Evolutionary conservation across 441 rosid genomes (phyloP).

Genomic region (Cnidoscolus chayamansa): DNA sequence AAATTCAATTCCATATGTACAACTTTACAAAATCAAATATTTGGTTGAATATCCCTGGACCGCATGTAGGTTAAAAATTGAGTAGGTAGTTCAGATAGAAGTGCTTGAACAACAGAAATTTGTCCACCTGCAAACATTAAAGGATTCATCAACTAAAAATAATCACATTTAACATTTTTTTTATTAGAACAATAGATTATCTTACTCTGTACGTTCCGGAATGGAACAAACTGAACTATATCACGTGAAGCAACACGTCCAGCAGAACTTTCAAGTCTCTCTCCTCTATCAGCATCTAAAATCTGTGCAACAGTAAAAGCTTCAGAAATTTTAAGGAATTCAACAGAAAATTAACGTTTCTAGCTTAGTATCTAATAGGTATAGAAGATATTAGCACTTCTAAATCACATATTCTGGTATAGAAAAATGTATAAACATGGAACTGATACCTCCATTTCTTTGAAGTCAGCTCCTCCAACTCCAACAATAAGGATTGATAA

Average conservation of each 20-base stretch:
- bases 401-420: neutral
- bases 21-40: conserved; percentile 30
- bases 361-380: neutral
- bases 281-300: conserved; percentile 86
- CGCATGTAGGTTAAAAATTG: conserved; percentile 80
- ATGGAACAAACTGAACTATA: conserved; percentile 84
- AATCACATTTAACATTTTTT: neutral
- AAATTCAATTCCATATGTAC: conserved; percentile 31
- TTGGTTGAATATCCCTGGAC: conserved; percentile 57
- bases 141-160: conserved; percentile 1
- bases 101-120: conserved; percentile 69
- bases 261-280: conserved; percentile 71
- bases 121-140: conserved; percentile 54
- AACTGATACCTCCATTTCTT: conserved; percentile 83
- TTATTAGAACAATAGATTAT: conserved; percentile 1
- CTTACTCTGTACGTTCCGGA: conserved; percentile 74
- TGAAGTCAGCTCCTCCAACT: conserved; percentile 95
- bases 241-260: conserved; percentile 89
- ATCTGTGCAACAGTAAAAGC: conserved; percentile 34
- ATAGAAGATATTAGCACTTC: neutral
- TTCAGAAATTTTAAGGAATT: conserved; percentile 2
- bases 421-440: neutral
- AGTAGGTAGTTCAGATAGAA: conserved; percentile 75
- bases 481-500: conserved; percentile 86
- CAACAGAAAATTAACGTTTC: neutral